These are phyloP conservation scores for Cyclotella choctawhatcheeana DNA, from an alignment of 108 stramenopile species.

Conservation along the genomic window DNA sequence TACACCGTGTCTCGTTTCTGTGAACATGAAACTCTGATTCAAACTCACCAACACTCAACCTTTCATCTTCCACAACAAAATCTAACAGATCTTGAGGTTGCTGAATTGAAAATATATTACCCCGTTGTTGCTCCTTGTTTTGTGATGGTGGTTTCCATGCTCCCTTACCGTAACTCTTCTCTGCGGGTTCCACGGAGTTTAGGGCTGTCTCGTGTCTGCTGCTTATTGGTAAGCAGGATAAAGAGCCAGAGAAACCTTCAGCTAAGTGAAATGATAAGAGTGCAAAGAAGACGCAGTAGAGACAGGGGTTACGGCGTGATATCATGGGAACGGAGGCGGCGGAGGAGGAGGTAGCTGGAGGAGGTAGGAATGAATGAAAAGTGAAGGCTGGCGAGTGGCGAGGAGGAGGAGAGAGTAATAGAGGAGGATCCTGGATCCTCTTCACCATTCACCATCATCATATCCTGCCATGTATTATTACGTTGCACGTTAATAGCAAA, in stretches of 20 bases:
- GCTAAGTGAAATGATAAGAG: neutral
- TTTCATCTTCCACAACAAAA: constrained; percentile 53
- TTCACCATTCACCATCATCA: too few relatives aligned
- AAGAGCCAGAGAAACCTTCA: neutral
- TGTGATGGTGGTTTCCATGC: constrained; percentile 35
- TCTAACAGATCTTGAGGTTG: constrained; percentile 56
- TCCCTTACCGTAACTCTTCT: constrained; percentile 20
- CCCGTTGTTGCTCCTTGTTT: constrained; percentile 8
- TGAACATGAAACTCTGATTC: neutral
- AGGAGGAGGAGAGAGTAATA: neutral
- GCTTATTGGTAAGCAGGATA: neutral
- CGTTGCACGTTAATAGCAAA: neutral
- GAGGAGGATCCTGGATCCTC: too few relatives aligned
- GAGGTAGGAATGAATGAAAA: too few relatives aligned
- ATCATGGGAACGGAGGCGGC: too few relatives aligned
- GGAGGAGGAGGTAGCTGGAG: too few relatives aligned
- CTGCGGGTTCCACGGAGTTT: neutral
- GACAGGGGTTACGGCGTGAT: too few relatives aligned
- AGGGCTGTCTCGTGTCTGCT: neutral
- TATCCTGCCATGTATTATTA: neutral
- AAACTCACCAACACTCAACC: constrained; percentile 48
- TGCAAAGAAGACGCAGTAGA: neutral
- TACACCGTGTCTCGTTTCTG: neutral
- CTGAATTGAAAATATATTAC: constrained; percentile 33
- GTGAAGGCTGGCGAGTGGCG: neutral